Evolutionary conservation across 2,329 filamentous ascomycete genomes (phyloP), one percentile per base, ranked within the genome.

Genomic region (Exophiala sp.): DNA sequence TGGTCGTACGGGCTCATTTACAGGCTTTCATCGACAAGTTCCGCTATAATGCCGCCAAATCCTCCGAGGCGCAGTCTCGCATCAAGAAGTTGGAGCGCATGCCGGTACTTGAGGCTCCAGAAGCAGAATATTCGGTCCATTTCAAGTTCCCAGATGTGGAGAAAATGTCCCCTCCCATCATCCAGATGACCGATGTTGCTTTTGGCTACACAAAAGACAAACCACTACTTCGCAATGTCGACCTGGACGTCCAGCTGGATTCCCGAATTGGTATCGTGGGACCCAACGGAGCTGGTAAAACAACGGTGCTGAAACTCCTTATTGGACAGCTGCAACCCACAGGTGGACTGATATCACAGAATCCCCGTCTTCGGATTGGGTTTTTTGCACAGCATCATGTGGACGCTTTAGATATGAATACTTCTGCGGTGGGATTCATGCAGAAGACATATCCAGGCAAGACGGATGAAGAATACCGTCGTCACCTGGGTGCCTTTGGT

Each of bases 11-110:
- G 64, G 90, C 91, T 32, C 94, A 99, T 78, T 75, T 99, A 60
- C 94, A 99, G 77, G 86, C 89, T 24, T 99, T 99, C 74, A 99
- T 99, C 75, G 94, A 99, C 81, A 99, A 99, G 75, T 99, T 99
- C 81, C 85, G 94, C 49, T 99, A 99, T 81, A 99, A 99, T 69
- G 94, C 94, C 24, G 94, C 92, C 67, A 99, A 99, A 73, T 96
- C 94, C 1, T 96, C 92, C 7, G 94, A 99, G 78, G 94, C 94
- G 1, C 94, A 99, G 69, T 97, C 92, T 1, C 86, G 94, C 67
- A 97, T 99, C 82, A 99, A 99, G 81, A 99, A 99, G 71, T 79
- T 99, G 58, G 95, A 99, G 72, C 90, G 88, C 68, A 96, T 99
- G 89, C 94, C 95, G 1, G 78, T 96, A 1, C 81, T 99, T 48